Base-by-base conservation (phyloP, 2,329 filamentous ascomycete genomes). In the Fusarium brevicatenulatum region DNA sequence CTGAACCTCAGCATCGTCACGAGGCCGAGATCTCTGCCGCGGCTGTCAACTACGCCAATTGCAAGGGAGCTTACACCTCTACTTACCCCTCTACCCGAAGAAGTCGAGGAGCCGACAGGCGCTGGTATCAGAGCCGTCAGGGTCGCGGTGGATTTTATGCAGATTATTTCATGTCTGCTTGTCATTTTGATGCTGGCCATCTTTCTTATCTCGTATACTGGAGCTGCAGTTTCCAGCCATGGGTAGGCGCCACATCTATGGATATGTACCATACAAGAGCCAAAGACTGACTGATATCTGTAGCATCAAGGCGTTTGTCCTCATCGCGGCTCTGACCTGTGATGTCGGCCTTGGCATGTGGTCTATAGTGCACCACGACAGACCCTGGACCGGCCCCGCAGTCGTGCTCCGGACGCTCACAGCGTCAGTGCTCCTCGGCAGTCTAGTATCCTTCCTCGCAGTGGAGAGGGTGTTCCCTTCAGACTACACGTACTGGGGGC, bases 311-410 rank as follows among this genome's bases (percentile, higher is more conserved):
- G 81, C 81, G 25, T 65, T 81, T 12, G 66, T 78, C 13, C 73
- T 83, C 16, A 72, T 82, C 11, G 56, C 72, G 12, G 65, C 82
- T n/a, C 76, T 83, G 12, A 67, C 64, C 34, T 43, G 77, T 34
- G 83, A 85, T 66, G 73, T 80, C n/a, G 59, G 79, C 23, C 78
- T 85, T 60, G 82, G 84, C 68, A 68, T 81, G 44, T 70, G 78
- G 61, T 79, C 80, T 30, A 79, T 84, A 34, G 73, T 77, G 19
- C 75, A 79, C 50, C 72, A 78, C 46, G 76, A 80, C 56, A 75
- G 66, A 42, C 75, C 76, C 13, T 81, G 81, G 78, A 75, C 78
- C 12, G 76, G 74, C 36, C 80, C 80, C 75, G 76, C 78, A n/a
- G 71, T 83, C 7, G 39, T 79, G 11, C 54, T 79, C 16, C 80